Base-by-base conservation (phyloP, 805 yeast genomes). In the Ogataea pignaliae region DNA sequence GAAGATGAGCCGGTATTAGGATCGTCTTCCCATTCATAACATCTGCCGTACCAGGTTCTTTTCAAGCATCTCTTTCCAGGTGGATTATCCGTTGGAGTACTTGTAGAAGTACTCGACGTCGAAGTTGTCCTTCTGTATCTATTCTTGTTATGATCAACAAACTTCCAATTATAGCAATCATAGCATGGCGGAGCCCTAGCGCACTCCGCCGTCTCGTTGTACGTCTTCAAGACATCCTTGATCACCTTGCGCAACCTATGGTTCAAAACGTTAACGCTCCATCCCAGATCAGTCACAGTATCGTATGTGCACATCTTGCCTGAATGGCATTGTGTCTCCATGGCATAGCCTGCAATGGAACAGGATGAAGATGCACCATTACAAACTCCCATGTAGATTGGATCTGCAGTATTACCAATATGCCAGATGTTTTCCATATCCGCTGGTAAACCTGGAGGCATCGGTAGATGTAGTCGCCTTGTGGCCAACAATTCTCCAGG, bases 371-470 rank as follows among this genome's bases (percentile, higher is more conserved):
- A 80, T 1, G 93, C 95, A 10, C 99, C 99, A 57, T 86, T 89
- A 62, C 99, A 93, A 9, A 88, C 90, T 0, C 99, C 99, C 91
- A 90, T 85, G 57, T 74, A 93, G 2, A 93, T 87, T 1, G 99
- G 99, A 61, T 93, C 99, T 0, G 97, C 98, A 2, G 93, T 93
- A 61, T 93, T 91, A 3, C 99, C 99, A 59, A 93, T 69, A 61
- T 93, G 97, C 95, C 95, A 93, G 10, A 93, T 77, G 51, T 87
- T 83, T 56, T 90, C 97, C 65, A 79, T 68, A 55, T 82, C 77
- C 8, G 70, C 65, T 0, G 96, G 90, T 12, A 87, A 61, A 1
- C 96, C 96, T 1, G 99, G 99, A 2, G 98, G 95, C 68, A 78
- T 75, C 0, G 99, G 99, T 40, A 93, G 72, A 65, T 90, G 97